Base-by-base conservation (phyloP, 2,329 filamentous ascomycete species). In the Colletotrichum lentis region DNA sequence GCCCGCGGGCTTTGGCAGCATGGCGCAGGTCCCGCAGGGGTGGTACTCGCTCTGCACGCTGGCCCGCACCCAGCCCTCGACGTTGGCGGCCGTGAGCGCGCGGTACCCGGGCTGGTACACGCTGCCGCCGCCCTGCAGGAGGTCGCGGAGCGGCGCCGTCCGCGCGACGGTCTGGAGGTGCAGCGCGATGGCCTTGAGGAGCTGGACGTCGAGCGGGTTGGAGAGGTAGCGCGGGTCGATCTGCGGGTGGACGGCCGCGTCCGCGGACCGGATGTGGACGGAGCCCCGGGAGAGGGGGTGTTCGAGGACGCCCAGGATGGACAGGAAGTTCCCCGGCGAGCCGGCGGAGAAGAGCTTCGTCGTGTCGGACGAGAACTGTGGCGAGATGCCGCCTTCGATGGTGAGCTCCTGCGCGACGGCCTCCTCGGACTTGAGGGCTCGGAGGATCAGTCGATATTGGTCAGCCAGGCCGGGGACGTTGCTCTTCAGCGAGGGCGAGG, bases 1-100 rank as follows among this genome's bases (percentile, higher is more conserved):
- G 0, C 73, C 75, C 14, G 60, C 62, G 14, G n/a, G 37, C 63
- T 18, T 43, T 3, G 63, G 69, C 44, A 70, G 35, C 67, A 71
- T 71, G 24, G 69, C 63, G 5, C 59, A 60, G 2, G 69, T 70
- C 1, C 67, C 67, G 37, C 44, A 58, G n/a, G 67, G 63, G 35
- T 71, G 69, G 14, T 68, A 70, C 31, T 70, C 63, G 57, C 56
- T 71, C 59, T 67, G 69, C 37, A 62, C 22, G n/a, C 50, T 46
- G 7, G 3, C 18, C 6, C 66, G 35, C 1, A 70, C 41, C 62
- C 66, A 69, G 2, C 6, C 44, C 58, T 70, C 68, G 10, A 54
- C 69, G 16, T 60, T 60, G 3, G 47, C 39, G 18, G 47, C n/a
- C 3, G 62, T 66, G 20, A 69, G 56, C 31, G 57, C 49, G 24